Conservation (phyloP, 768 basidiomycete species). For the Kwoniella pini region DNA sequence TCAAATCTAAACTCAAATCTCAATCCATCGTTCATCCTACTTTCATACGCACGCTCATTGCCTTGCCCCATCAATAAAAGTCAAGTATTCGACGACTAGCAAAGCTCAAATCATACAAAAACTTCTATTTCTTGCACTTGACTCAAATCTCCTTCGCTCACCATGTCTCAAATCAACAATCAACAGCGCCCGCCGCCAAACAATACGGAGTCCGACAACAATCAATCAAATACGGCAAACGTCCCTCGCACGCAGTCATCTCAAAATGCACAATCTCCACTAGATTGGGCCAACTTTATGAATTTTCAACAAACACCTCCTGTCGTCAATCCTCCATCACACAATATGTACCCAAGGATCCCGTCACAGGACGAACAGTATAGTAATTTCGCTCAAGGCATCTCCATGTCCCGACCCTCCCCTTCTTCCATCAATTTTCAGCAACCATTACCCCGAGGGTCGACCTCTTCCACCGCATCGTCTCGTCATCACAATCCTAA, state of each 20-base stretch:
- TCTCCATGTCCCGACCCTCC: conserved; percentile 23
- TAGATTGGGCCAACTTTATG: conserved; percentile 46
- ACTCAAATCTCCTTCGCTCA: too few species aligned
- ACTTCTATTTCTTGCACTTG: too few species aligned
- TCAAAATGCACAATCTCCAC: conserved; percentile 30
- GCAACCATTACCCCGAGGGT: conserved; percentile 20
- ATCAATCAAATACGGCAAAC: too few species aligned
- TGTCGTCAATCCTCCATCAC: conserved; percentile 6
- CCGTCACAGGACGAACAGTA: conserved; percentile 9
- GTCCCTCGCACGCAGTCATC: not conserved
- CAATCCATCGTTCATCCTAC: too few species aligned
- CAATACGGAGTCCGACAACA: not conserved
- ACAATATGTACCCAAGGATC: conserved; percentile 4
- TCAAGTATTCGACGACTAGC: too few species aligned
- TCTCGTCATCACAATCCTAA: conserved; percentile 12
- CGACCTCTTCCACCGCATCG: conserved; percentile 5
- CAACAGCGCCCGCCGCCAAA: not conserved
- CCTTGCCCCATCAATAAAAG: too few species aligned
- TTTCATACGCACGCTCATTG: too few species aligned
- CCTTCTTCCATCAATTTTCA: conserved; percentile 21
- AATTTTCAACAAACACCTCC: conserved; percentile 46
- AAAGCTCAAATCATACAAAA: too few species aligned
- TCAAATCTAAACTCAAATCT: too few species aligned
- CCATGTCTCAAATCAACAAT: not conserved
- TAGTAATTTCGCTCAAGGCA: conserved; percentile 42